phyloP scores from a whole-genome alignment of 257 asterid genomes.

The Linderniella brevidens region DNA sequence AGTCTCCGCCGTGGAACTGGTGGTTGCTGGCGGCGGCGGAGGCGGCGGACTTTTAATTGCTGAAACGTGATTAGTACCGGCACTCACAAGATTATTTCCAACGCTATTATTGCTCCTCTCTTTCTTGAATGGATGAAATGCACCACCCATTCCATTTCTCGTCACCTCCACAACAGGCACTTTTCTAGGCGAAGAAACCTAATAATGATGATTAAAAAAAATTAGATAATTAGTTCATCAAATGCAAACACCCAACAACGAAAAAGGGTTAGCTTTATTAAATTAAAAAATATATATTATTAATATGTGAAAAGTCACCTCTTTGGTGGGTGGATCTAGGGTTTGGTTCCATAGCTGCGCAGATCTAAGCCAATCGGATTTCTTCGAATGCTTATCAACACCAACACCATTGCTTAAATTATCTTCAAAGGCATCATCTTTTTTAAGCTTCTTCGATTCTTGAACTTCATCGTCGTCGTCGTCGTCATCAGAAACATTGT shows the following conservation, averaged over 20 bases:
- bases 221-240: neutral
- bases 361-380: slow-evolving; percentile 75
- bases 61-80: no score
- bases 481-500: no score
- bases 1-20: slow-evolving; percentile 41
- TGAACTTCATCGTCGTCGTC: slow-evolving; percentile 26
- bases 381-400: slow-evolving; percentile 16
- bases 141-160: slow-evolving; percentile 31
- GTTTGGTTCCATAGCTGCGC: slow-evolving; percentile 68
- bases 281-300: slow-evolving; percentile 1
- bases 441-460: slow-evolving; percentile 13
- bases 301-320: slow-evolving; percentile 17
- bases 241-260: neutral
- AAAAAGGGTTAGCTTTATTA: slow-evolving; percentile 10
- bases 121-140: slow-evolving; percentile 57
- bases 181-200: slow-evolving; percentile 22
- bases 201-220: no score
- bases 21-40: slow-evolving; percentile 18
- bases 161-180: slow-evolving; percentile 29
- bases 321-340: slow-evolving; percentile 42
- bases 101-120: slow-evolving; percentile 14
- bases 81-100: no score
- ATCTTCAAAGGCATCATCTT: neutral
- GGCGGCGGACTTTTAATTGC: neutral
- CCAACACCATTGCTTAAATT: slow-evolving; percentile 6